Evolutionary conservation across 2,329 filamentous ascomycete species (phyloP).

Genomic region (Epichloe uncinata): DNA sequence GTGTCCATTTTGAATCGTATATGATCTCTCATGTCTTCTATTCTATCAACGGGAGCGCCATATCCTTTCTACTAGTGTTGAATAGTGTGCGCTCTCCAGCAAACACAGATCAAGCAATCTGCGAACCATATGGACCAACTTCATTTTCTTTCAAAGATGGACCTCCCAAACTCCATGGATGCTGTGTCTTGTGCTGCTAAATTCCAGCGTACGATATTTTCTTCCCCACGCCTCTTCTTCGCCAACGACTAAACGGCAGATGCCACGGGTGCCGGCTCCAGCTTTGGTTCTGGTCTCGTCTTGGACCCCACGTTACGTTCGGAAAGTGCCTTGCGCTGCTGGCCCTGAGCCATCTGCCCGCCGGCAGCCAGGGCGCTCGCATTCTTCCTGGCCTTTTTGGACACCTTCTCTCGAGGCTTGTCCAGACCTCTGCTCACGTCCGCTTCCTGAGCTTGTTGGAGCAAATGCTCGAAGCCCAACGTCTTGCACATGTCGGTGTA

Average conservation of each 20-base stretch:
- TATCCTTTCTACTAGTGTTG: background rate
- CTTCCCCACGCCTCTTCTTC: background rate
- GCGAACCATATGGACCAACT: background rate
- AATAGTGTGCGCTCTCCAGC: background rate
- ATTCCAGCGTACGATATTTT: background rate
- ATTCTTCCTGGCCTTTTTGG: constrained; percentile 19
- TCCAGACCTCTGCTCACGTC: constrained; percentile 52
- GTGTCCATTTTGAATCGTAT: background rate
- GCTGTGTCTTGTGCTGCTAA: constrained; percentile 1
- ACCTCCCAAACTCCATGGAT: constrained; percentile 6
- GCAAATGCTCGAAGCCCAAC: constrained; percentile 50
- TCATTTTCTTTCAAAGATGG: background rate
- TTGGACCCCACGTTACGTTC: constrained; percentile 16
- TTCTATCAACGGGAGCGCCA: background rate
- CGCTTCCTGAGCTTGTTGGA: constrained; percentile 48
- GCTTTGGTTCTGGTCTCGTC: constrained; percentile 6
- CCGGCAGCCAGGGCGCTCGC: constrained; percentile 34
- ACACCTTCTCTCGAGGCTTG: constrained; percentile 25
- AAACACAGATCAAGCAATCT: background rate
- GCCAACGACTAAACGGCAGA: constrained; percentile 5
- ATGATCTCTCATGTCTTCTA: background rate
- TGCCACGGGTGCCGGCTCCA: constrained; percentile 13
- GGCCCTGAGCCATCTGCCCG: constrained; percentile 25
- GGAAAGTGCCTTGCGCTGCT: constrained; percentile 23
- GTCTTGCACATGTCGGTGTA: constrained; percentile 57